Conservation (phyloP, 2,329 filamentous ascomycete species). For the Diplodia scrobiculata region DNA sequence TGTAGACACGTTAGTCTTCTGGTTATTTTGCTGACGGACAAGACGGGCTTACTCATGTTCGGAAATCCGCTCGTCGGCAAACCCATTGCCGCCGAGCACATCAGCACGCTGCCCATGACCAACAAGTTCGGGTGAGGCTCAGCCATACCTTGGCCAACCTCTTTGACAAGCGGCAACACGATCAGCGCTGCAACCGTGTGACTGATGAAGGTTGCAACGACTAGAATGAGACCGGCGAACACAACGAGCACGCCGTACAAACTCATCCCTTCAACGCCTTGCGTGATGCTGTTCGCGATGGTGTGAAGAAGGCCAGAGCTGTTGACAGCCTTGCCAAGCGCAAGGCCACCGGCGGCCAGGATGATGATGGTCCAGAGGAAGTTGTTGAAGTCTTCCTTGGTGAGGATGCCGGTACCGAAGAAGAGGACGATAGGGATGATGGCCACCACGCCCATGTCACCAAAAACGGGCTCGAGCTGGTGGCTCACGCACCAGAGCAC, state of each 20-base stretch:
- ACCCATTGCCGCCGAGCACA: conserved; percentile 98
- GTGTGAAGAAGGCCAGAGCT: conserved; percentile 90
- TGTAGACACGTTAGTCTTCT: conserved; percentile 42
- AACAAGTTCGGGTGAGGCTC: conserved; percentile 90
- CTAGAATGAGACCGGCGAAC: conserved; percentile 79
- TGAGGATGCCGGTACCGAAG: conserved; percentile 93
- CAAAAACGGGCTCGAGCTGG: conserved; percentile 82
- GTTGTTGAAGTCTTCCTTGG: conserved; percentile 99
- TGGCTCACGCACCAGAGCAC: conserved; percentile 89
- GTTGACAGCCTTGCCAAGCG: conserved; percentile 90
- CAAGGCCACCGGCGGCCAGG: conserved; percentile 87
- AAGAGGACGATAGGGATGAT: conserved; percentile 95
- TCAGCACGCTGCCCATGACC: conserved; percentile 91
- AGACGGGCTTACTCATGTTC: conserved; percentile 88
- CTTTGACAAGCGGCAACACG: conserved; percentile 83
- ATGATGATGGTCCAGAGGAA: conserved; percentile 99
- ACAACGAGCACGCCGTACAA: conserved; percentile 80
- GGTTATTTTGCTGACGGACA: not conserved
- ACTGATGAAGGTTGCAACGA: conserved; percentile 96
- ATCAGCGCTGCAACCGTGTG: conserved; percentile 97
- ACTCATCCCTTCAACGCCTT: conserved; percentile 72
- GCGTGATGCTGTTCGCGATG: conserved; percentile 76
- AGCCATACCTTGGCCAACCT: conserved; percentile 82
- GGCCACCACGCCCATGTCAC: conserved; percentile 97
- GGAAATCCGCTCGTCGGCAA: conserved; percentile 95